Evolutionary conservation across 139 green algal species (phyloP), one percentile per base, ranked within the genome.

Genomic region (Picochlorum sp.): DNA sequence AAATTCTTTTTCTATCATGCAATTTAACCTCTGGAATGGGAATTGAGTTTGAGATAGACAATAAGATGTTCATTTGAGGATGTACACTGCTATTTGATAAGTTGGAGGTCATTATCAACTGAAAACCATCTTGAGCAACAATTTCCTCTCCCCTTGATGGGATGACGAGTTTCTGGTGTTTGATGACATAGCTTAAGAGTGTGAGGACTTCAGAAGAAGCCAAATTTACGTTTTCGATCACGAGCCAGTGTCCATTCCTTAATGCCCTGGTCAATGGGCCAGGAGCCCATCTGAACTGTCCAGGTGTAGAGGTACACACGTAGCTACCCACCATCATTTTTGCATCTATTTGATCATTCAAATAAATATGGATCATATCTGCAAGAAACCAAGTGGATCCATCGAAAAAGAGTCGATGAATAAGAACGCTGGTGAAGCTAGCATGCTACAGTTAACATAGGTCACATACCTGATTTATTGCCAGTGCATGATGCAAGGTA

Each of bases 291-390:
- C 72, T 61, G 74, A 99, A 99, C 76, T 97, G 88, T 0, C 93
- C 92, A 12, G 93, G 90, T 8, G 81, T 74, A 1, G 85, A 64
- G 0, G 81, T 92, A 65, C 84, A 95, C 7, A 93, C 80, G 65
- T 99, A 99, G 1, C 81, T 80, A 1, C 93, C 93, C 50, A 99
- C 75, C 63, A 99, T 76, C 26, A 64, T 84, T 75, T 96, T 97
- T 61, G 78, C 76, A 63, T 99, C 93, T 74, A 91, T 94, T 66
- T 96, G 87, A 53, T 96, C 90, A 63, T 97, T 90, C 43, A 97
- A 57, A 70, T 98, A 87, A 24, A 94, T 72, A n/a, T 60, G 61
- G 5, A 97, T 65, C 35, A 74, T 70, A 66, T 80, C 73, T 47
- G 9, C 39, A 16, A 44, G 14, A 44, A 20, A 20, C 18, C 14